A percentile compares a stretch with the other conserved stretches of the same genome.
Evolutionary conservation across 768 basidiomycete genomes (phyloP).

Genomic region (Suillus clintonianus): DNA sequence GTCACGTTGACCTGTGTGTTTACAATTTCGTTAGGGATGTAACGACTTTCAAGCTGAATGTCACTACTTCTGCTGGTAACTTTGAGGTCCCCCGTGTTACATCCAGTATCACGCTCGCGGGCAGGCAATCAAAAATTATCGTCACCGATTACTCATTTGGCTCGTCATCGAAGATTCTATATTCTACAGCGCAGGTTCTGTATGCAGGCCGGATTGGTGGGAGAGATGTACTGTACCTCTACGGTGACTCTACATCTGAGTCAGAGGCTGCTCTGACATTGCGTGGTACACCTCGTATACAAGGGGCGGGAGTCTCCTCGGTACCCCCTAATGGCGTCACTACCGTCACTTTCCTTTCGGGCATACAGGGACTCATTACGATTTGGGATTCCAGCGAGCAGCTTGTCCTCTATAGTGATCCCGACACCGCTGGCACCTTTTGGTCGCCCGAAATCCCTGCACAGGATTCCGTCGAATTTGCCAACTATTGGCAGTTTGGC

Average conservation of each 20-base stretch:
- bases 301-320: constrained; percentile 27
- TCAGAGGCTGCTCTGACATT: constrained; percentile 56
- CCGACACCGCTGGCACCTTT: constrained; percentile 66
- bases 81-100: constrained; percentile 60
- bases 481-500: constrained; percentile 72
- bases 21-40: constrained; percentile 14
- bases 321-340: constrained; percentile 32
- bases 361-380: constrained; percentile 58
- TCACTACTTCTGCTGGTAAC: constrained; percentile 51
- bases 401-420: constrained; percentile 69
- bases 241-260: constrained; percentile 54
- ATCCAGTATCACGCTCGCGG: constrained; percentile 56
- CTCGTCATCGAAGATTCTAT: constrained; percentile 50
- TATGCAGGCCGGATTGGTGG: constrained; percentile 63
- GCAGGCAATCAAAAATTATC: constrained; percentile 74
- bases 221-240: constrained; percentile 64
- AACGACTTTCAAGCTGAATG: constrained; percentile 59
- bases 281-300: constrained; percentile 46
- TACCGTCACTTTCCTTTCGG: constrained; percentile 55
- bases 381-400: constrained; percentile 68
- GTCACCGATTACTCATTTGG: constrained; percentile 77
- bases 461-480: constrained; percentile 39
- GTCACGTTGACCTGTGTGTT: neutral
- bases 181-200: constrained; percentile 75
- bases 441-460: constrained; percentile 71